These are phyloP conservation scores for Solanum chiquidenum DNA, from an alignment of 257 asterid species.

Conservation along the genomic window DNA sequence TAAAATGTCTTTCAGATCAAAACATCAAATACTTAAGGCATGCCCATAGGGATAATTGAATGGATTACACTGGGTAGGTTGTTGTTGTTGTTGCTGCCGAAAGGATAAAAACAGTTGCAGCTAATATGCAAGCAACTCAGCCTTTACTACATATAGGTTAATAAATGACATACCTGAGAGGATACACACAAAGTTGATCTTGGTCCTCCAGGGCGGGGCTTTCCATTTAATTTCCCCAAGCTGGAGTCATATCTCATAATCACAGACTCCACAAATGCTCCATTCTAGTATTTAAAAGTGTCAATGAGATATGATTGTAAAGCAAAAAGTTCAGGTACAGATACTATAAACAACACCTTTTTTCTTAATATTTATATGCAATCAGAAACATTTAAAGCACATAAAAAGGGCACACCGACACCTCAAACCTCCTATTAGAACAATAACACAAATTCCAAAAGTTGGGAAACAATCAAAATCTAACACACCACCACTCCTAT, in stretches of 20 bases:
- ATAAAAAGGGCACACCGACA: not conserved
- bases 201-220: conserved; percentile 91
- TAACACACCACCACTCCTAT: not conserved
- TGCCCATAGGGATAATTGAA: not conserved
- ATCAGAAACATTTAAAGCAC: not conserved
- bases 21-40: not conserved
- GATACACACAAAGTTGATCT: conserved; percentile 94
- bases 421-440: not conserved
- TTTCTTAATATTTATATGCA: not conserved
- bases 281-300: conserved; percentile 43
- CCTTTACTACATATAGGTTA: not conserved
- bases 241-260: conserved; percentile 89
- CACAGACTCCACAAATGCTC: conserved; percentile 88
- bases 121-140: not conserved
- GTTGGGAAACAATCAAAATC: not conserved
- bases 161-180: conserved; percentile 53
- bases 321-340: not conserved
- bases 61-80: not conserved
- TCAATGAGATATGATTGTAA: not conserved
- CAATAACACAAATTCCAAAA: not conserved
- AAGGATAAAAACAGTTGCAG: not conserved
- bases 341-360: not conserved
- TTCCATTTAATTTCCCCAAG: conserved; percentile 67
- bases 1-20: not conserved
- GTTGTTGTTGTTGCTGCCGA: not conserved